Evolutionary conservation across 78 protist genomes (phyloP), one percentile per base, ranked within the genome.

Genomic region (Guillardia theta): DNA sequence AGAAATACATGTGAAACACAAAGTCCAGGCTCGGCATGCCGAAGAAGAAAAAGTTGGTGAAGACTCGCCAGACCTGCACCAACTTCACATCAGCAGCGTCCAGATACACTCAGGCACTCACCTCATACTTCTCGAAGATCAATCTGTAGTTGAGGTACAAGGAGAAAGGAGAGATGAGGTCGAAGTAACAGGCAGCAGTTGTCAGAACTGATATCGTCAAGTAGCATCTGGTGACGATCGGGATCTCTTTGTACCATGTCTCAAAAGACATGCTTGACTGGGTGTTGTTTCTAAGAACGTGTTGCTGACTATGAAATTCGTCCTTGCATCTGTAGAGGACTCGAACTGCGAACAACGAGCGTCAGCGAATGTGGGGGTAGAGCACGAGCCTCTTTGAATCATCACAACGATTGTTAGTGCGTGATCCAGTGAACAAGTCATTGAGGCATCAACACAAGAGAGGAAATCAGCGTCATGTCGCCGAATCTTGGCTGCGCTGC

Each of bases 1-100:
- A 92, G 95, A 96, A 96, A 76, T 58, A 96, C 97, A 96, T 95
- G 94, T 96, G 96, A 54, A 96, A 94, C 90, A 93, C 10, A 21
- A 93, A 96, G 30, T 95, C 95, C 43, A 96, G 47, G 24, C 54
- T 27, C 19, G 95, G 4, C 70, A 88, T 0, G 0, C 96, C 96
- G 64, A 95, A 95, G 88, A 83, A 96, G 83, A 93, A 50, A 47
- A 95, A 95, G 53, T 88, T 95, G 27, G 97, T 92, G n/a, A 96
- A 19, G 15, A 96, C 47, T 0, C 97, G 77, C 96, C 96, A 96
- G 2, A 92, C 21, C 96, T 95, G 39, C 36, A n/a, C 15, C 22
- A 39, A 0, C 12, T 24, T 8, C 19, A 64, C n/a, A 4, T 78
- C 24, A 24, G 48, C n/a, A 4, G 0, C n/a, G 36, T 36, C 12